Evolutionary conservation across 345 rosid species (phyloP), one percentile per base, ranked within the genome.

Genomic region (Euphorbia lathyris): DNA sequence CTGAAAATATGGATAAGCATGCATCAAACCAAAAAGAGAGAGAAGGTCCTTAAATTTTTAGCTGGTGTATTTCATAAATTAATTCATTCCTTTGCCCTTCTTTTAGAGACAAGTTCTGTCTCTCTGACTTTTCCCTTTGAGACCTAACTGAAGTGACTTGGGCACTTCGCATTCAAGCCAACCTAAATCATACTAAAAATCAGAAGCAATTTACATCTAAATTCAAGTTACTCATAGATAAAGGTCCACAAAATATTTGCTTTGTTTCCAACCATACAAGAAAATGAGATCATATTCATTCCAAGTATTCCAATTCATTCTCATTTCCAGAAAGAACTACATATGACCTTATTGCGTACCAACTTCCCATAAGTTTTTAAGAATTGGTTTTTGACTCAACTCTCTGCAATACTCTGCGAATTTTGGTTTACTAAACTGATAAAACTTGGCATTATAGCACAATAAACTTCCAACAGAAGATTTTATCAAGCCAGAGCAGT

Each of bases 361-460:
- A 12, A 32, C 3, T 32, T 32, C 3, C n/a, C n/a, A n/a, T 47
- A 47, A 47, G 51, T 14, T 1, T 13, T 32, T 5, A 47, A 47
- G 14, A 14, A 12, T 16, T 3, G 19, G 17, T 5, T 25, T 17
- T 57, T 12, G 36, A 57, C 11, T 26, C 9, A 57, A 13, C 3
- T 26, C 61, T 26, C 61, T n/a, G 57, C 11, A 3, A 5, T 11
- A 52, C 26, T 26, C 1, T 26, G 12, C 4, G 7, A 57, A 12
- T 43, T 56, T 57, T 25, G 8, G 29, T 13, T 57, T 25, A 26
- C 26, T 4, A 27, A 25, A 57, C 30, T 26, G 16, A 11, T 57
- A 27, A 26, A 57, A 3, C 45, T 25, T 4, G 62, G 72, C 72
- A 70, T 70, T 58, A 32, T 32, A 5, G 2, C 36, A 32, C 36